Evolutionary conservation across 2,329 filamentous ascomycete genomes (phyloP), one percentile per base, ranked within the genome.

Genomic region (Talaromyces sp.): DNA sequence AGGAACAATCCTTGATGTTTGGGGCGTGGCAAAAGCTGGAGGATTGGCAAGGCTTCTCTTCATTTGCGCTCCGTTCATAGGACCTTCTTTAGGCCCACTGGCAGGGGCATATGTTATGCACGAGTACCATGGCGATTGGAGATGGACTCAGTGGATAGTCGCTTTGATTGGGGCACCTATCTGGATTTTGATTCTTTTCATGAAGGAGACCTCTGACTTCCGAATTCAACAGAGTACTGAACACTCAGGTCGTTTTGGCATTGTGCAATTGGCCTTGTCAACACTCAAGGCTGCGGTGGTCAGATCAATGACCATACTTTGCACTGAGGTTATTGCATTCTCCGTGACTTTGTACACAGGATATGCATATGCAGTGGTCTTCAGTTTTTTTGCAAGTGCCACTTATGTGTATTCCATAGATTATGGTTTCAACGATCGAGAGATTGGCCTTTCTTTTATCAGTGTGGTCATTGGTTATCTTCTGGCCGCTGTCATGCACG

Each of bases 371-470:
- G 87, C 80, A 9, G 78, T 93, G 1, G 81, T 95, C 2, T 95
- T 94, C 68, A 84, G 92, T 41, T 93, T 92, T 77, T 79, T 96
- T 57, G 91, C 89, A 0, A 88, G 89, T 1, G 94, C 94, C 67
- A 86, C 88, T 1, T 82, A 93, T 39, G 88, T 94, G 57, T 95
- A 93, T 75, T 2, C 31, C n/a, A 8, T 55, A 13, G 50, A 50
- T 36, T 60, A 46, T 36, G n/a, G 22, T 50, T 88, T 91, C 77
- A 82, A 74, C 36, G 65, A 78, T 2, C 89, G 90, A 56, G 71
- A 88, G 33, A 81, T 84, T 1, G 90, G 89, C 1, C 79, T 95
- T 11, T 84, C 88, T 9, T 94, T 90, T 73, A 87, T 95, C 65
- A 89, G 89, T 59, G 89, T 95, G 84, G 83, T 90, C 52, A 63